Evolutionary conservation across 371 early-diverging fungal species (phyloP), one percentile per base, ranked within the genome.

Genomic region (Chytridium lagenaria): DNA sequence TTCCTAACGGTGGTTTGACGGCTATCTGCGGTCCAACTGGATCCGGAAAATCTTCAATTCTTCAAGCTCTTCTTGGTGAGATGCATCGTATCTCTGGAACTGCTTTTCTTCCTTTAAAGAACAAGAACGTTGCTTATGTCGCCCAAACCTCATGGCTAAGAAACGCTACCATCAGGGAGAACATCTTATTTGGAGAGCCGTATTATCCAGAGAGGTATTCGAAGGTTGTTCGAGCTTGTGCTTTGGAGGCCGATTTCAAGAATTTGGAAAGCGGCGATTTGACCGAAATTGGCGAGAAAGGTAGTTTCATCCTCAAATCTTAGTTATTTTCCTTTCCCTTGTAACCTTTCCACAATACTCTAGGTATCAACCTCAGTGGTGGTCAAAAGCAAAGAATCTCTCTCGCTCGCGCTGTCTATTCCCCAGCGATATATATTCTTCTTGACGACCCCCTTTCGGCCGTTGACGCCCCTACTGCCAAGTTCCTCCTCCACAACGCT

Each of bases 401-500:
- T 26, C 59, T 77, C 19, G 78, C 78, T n/a, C 71, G 76, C 34
- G 77, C 78, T 28, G 64, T 75, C 16, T 81, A 81, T 67, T 69
- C 78, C 71, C n/a, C n/a, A 31, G 63, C 80, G 1, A 7, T 28
- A 3, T 34, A 52, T 51, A 75, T 84, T 28, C 68, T 84, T 7
- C 39, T 84, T 19, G 84, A 84, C 69, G 87, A 86, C 74, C 79
- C 80, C 19, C 80, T 96, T 36, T 82, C 88, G 26, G 93, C 93
- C 0, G 91, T 92, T 5, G 93, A 93, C 67, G 89, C 91, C 0
- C 95, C 96, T 51, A 97, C 97, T 0, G 96, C 93, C 3, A 89
- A 89, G 69, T 93, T 93, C 77, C 84, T 98, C 31, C 72, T 85
- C 44, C 34, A 74, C 19, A 44, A 82, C 26, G 69, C 77, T 23